Evolutionary conservation across 768 basidiomycete genomes (phyloP), one percentile per base, ranked within the genome.

Genomic region (Kwoniella sp.): DNA sequence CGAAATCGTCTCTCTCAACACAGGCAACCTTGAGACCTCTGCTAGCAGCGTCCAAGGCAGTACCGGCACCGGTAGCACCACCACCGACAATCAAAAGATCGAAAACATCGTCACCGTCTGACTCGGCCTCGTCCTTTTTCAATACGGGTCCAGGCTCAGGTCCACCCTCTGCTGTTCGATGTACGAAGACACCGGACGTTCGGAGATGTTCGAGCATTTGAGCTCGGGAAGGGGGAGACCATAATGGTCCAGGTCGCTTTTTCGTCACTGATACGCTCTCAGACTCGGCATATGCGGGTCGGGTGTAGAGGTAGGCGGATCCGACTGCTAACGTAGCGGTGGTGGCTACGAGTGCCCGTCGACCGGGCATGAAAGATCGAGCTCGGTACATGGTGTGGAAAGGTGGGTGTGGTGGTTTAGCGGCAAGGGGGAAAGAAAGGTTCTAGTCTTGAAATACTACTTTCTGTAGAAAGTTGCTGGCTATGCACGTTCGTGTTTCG

Each of bases 41-140:
- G 73, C 87, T 90, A 5, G 90, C 92, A 49, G 95, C 95, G 79
- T 98, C 95, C 13, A 99, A 85, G 8, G 94, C 95, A n/a, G 93
- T 89, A 46, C 96, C 95, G 0, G 93, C 90, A 54, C 95, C 95
- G 1, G 93, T 97, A 4, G 95, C 95, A 21, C 95, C 95, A 40
- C 95, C 94, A 26, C 94, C 95, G 30, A 97, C 87, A 69, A 97
- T 82, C 53, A 94, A 81, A 27, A 93, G 72, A 79, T 94, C 92
- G 67, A 90, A 90, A 54, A 79, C 69, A 48, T 85, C 85, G 15
- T 86, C 84, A 21, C 84, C 83, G 1, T 82, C 82, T 1, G 77
- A 68, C 25, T 75, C 65, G 62, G 68, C 67, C 40, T 64, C 57
- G 1, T 71, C 62, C n/a, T 68, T 65, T 10, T 49, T 50, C 24